Conservation (phyloP, 345 rosid genomes). For the Populus deltoides region DNA sequence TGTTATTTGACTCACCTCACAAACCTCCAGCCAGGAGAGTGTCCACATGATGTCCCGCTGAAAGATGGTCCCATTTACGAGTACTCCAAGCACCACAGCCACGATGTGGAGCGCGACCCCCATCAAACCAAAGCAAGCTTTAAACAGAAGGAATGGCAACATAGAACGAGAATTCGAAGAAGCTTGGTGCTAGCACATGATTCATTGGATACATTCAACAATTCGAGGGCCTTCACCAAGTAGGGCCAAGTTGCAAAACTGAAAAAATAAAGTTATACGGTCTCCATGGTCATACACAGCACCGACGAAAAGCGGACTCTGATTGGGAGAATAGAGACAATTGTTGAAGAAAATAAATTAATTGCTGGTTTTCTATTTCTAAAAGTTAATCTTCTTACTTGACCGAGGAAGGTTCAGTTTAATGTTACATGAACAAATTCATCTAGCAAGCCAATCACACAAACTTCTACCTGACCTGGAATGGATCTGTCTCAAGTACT, state of each 20-base stretch:
- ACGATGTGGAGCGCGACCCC: conserved; percentile 1
- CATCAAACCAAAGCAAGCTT: conserved; percentile 11
- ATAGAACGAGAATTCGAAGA: neutral
- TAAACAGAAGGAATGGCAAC: conserved; percentile 6
- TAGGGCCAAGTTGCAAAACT: neutral
- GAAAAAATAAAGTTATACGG: neutral
- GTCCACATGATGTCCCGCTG: conserved; percentile 15
- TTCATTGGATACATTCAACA: neutral
- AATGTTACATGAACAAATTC: conserved; percentile 33
- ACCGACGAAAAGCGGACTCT: neutral
- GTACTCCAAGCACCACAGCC: conserved; percentile 9
- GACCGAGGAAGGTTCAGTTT: conserved; percentile 13
- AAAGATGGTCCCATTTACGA: conserved; percentile 21
- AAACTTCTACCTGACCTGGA: conserved; percentile 17
- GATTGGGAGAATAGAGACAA: neutral
- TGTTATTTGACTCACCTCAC: conserved; percentile 7
- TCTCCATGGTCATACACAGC: neutral
- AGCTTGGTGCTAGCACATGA: neutral
- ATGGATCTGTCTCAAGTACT: conserved; percentile 15
- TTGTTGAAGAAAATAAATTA: neutral
- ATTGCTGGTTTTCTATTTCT: conserved; percentile 17
- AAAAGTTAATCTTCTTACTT: conserved; percentile 18
- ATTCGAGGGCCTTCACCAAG: neutral
- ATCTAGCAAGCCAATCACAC: conserved; percentile 22
- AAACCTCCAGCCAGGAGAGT: conserved; percentile 13